Percentiles rank a stretch among this genome's conserved stretches.
phyloP scores from a whole-genome alignment of 2,329 filamentous ascomycete species.

The Epichloe gansuensis region DNA sequence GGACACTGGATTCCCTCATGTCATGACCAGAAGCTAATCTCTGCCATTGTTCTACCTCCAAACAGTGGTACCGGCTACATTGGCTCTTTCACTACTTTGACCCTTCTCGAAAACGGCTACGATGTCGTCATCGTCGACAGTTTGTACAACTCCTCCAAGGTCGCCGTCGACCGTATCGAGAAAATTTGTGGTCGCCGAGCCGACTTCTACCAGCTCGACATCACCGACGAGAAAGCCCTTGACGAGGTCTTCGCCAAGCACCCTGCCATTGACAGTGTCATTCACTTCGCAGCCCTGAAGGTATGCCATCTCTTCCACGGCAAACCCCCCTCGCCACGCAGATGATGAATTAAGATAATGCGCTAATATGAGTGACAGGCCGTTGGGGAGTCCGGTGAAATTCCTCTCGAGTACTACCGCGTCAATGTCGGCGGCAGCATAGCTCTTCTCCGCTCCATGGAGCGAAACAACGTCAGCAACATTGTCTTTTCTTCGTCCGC shows the following conservation, averaged over 20 bases:
- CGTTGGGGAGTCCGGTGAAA: constrained; percentile 88
- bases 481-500: constrained; percentile 98
- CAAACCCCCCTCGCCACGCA: background rate
- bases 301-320: constrained; percentile 26
- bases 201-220: constrained; percentile 71
- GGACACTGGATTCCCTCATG: background rate
- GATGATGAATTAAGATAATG: too few species aligned
- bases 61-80: constrained; percentile 94
- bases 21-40: constrained; percentile 10
- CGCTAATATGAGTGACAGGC: constrained; percentile 40
- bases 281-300: constrained; percentile 97
- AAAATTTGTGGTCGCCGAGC: constrained; percentile 82
- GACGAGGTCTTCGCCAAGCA: constrained; percentile 81
- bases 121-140: constrained; percentile 94
- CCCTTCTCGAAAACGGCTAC: constrained; percentile 87
- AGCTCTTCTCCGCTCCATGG: constrained; percentile 74
- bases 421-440: constrained; percentile 94
- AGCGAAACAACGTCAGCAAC: constrained; percentile 80
- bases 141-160: constrained; percentile 90
- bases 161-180: constrained; percentile 89
- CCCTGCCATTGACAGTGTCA: constrained; percentile 92
- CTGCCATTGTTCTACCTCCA: constrained; percentile 5
- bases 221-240: constrained; percentile 72
- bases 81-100: constrained; percentile 88
- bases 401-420: constrained; percentile 92